A percentile compares a stretch with the other conserved stretches of the same genome.
These are phyloP conservation scores for Fistulifera solaris DNA, from an alignment of 108 stramenopile species.

Conservation along the genomic window DNA sequence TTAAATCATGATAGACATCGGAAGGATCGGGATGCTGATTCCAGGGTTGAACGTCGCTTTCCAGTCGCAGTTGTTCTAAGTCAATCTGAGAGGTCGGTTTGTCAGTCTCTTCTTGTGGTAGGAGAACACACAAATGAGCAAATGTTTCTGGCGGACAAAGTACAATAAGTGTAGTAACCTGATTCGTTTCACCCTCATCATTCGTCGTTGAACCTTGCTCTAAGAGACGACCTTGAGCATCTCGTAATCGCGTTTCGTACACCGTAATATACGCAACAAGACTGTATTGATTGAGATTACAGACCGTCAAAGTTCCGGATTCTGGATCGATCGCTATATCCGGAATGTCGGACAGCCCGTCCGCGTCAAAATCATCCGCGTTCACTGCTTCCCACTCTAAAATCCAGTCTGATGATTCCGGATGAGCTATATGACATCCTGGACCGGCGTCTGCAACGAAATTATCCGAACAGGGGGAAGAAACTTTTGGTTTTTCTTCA, in stretches of 20 bases:
- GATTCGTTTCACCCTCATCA: constrained; percentile 13
- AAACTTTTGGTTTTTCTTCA: too few species aligned
- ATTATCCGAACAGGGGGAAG: constrained; percentile 7
- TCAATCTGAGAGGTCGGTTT: neutral
- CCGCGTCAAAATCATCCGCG: constrained; percentile 28
- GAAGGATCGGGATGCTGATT: constrained; percentile 44
- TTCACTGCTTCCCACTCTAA: constrained; percentile 44
- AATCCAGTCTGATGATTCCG: constrained; percentile 11
- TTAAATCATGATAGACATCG: constrained; percentile 37
- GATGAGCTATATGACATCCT: constrained; percentile 43
- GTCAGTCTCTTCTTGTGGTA: constrained; percentile 12
- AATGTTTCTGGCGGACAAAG: constrained; percentile 67
- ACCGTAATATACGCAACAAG: constrained; percentile 39
- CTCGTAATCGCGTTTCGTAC: constrained; percentile 20
- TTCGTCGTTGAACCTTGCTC: constrained; percentile 23
- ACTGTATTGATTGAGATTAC: constrained; percentile 24
- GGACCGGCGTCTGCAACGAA: constrained; percentile 42
- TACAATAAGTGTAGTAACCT: constrained; percentile 67
- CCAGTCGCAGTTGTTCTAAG: constrained; percentile 41
- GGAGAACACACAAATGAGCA: constrained; percentile 54
- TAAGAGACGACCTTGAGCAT: constrained; percentile 13
- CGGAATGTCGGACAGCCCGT: constrained; percentile 34
- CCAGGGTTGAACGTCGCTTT: constrained; percentile 68
- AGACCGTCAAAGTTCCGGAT: constrained; percentile 32
- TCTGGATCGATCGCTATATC: constrained; percentile 48